Evolutionary conservation across 352 stramenopile species (phyloP).

Genomic region (Phytophthora rubi): DNA sequence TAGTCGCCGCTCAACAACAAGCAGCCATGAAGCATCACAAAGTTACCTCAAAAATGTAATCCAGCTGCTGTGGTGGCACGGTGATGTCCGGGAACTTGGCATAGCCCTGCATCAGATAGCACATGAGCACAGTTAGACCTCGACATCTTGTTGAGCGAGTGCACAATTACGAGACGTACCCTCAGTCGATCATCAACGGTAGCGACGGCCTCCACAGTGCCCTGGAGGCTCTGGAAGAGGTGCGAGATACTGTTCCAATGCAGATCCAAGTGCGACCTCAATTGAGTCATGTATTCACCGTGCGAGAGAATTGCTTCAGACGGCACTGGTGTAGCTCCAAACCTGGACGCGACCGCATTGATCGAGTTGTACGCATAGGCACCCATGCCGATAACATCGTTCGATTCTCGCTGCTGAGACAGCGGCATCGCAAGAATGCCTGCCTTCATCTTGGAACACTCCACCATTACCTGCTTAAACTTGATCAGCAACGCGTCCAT

Average conservation of each 20-base stretch:
- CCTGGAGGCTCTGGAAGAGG: slow-evolving; percentile 81
- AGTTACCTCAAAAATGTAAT: slow-evolving; percentile 91
- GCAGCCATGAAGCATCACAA: neutral
- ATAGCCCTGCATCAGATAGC: slow-evolving; percentile 56
- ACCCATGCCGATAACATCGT: slow-evolving; percentile 69
- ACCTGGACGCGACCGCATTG: slow-evolving; percentile 74
- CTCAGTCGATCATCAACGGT: slow-evolving; percentile 69
- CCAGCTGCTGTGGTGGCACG: slow-evolving; percentile 77
- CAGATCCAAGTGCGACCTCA: slow-evolving; percentile 83
- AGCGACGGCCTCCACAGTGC: slow-evolving; percentile 65
- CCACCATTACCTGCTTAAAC: slow-evolving; percentile 81
- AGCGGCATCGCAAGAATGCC: slow-evolving; percentile 81
- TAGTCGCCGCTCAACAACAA: neutral
- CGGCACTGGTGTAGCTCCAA: slow-evolving; percentile 62
- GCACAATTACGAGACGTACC: slow-evolving; percentile 41
- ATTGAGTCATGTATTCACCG: slow-evolving; percentile 89
- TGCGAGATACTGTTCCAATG: slow-evolving; percentile 90
- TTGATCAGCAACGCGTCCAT: slow-evolving; percentile 68
- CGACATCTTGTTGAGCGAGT: neutral
- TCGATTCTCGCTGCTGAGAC: slow-evolving; percentile 71
- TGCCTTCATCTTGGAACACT: slow-evolving; percentile 83
- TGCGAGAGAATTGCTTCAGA: slow-evolving; percentile 81
- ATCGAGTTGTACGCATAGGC: slow-evolving; percentile 86
- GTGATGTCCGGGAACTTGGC: slow-evolving; percentile 70
- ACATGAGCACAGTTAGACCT: slow-evolving; percentile 11